Percentiles rank a stretch among this genome's conserved stretches.
Evolutionary conservation across 495 filamentous ascomycete genomes (phyloP).

Genomic region (Annulohypoxylon stygium): DNA sequence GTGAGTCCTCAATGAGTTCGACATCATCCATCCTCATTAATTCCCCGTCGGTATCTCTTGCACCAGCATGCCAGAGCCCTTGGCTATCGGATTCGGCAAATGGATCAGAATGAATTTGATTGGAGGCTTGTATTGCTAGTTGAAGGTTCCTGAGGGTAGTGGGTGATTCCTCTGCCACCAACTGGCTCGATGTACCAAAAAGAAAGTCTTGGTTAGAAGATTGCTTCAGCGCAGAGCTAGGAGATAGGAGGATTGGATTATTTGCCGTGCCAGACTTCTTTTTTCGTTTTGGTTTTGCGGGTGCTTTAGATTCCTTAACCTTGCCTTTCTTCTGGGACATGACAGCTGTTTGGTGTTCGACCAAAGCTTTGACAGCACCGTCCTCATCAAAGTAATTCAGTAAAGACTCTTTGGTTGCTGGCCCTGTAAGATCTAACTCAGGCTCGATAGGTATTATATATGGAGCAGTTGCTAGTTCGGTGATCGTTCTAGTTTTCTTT

Average conservation of each 20-base stretch:
- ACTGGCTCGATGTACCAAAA: conserved; percentile 93
- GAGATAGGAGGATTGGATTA: conserved; percentile 74
- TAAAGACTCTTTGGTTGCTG: conserved; percentile 48
- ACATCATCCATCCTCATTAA: conserved; percentile 70
- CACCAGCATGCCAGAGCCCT: conserved; percentile 75
- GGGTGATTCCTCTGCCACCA: conserved; percentile 81
- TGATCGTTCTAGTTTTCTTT: conserved; percentile 87
- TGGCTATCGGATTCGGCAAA: conserved; percentile 53
- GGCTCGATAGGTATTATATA: conserved; percentile 64
- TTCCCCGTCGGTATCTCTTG: conserved; percentile 72
- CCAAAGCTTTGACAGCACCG: conserved; percentile 49
- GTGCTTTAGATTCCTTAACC: conserved; percentile 50
- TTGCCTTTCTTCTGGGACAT: conserved; percentile 54
- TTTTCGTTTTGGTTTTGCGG: conserved; percentile 54
- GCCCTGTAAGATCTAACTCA: conserved; percentile 47
- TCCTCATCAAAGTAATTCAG: conserved; percentile 52
- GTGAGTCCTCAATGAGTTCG: conserved; percentile 63
- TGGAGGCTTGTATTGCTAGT: conserved; percentile 75
- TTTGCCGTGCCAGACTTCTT: conserved; percentile 59
- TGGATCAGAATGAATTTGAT: conserved; percentile 55
- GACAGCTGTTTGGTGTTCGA: conserved; percentile 50
- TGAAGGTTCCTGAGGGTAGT: conserved; percentile 76
- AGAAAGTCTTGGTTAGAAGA: conserved; percentile 83
- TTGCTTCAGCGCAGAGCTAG: conserved; percentile 75
- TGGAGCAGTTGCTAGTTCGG: conserved; percentile 83